A percentile compares a stretch with the other conserved stretches of the same genome.
Evolutionary conservation across 768 basidiomycete genomes (phyloP).

Genomic region (Russula virescens): DNA sequence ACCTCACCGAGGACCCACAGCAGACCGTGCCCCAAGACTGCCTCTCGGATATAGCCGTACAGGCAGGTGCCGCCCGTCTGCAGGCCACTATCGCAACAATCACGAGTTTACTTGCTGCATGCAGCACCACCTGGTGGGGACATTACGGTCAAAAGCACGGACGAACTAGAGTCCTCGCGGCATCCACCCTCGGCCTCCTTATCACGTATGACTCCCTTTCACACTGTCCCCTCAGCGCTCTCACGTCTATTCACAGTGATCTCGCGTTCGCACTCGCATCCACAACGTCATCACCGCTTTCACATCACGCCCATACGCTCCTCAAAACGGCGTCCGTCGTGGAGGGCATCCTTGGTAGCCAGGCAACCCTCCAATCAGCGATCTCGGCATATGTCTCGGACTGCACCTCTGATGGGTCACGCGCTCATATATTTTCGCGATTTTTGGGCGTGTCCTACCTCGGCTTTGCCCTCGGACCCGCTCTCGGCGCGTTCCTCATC

Average conservation of each 20-base stretch:
- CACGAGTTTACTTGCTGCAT: conserved; percentile 72
- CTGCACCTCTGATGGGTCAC: conserved; percentile 76
- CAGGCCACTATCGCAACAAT: conserved; percentile 71
- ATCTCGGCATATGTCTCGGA: conserved; percentile 66
- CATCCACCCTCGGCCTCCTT: conserved; percentile 63
- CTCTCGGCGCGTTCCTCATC: conserved; percentile 53
- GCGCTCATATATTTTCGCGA: conserved; percentile 52
- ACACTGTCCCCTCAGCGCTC: conserved; percentile 26
- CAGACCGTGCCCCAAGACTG: conserved; percentile 36
- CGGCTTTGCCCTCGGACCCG: conserved; percentile 75
- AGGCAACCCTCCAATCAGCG: conserved; percentile 58
- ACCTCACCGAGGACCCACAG: conserved; percentile 37
- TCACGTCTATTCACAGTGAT: conserved; percentile 47
- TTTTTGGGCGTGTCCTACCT: conserved; percentile 72
- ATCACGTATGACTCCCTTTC: conserved; percentile 52
- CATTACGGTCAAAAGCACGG: conserved; percentile 71
- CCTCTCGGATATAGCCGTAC: conserved; percentile 49
- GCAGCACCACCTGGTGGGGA: conserved; percentile 87
- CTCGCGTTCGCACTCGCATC: conserved; percentile 75
- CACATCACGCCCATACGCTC: conserved; percentile 62
- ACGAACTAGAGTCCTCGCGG: conserved; percentile 65
- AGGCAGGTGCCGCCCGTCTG: conserved; percentile 64
- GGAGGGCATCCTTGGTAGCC: conserved; percentile 79
- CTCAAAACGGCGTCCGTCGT: conserved; percentile 72
- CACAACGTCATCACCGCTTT: conserved; percentile 50